phyloP scores from a whole-genome alignment of 805 yeast species.

The Millerago galiae region DNA sequence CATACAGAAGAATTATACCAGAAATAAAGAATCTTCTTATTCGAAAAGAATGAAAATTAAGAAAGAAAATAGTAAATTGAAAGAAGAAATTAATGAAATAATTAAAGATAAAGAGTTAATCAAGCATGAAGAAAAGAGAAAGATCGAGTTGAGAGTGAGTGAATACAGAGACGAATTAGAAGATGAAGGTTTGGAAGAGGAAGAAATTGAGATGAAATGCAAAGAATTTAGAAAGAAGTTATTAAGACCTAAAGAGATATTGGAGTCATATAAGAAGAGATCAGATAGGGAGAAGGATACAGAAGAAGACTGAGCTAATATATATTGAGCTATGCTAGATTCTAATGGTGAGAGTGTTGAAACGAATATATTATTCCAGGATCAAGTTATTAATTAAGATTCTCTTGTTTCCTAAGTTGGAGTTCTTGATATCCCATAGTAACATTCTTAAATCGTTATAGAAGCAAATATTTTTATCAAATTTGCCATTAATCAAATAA shows the following conservation, averaged over 20 bases:
- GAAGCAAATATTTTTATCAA: constrained; percentile 22
- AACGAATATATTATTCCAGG: constrained; percentile 2
- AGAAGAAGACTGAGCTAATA: neutral
- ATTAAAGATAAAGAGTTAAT: constrained; percentile 16
- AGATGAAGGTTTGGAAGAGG: constrained; percentile 35
- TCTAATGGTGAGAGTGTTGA: too few relatives aligned
- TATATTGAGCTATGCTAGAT: too few relatives aligned
- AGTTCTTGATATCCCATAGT: constrained; percentile 22
- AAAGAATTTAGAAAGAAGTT: constrained; percentile 23
- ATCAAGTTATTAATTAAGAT: constrained; percentile 20
- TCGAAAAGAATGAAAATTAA: constrained; percentile 28
- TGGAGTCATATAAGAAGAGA: constrained; percentile 10
- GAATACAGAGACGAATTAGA: constrained; percentile 47
- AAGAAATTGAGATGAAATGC: constrained; percentile 29
- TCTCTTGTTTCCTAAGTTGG: constrained; percentile 14
- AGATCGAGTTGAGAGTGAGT: constrained; percentile 34
- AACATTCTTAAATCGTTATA: constrained; percentile 26
- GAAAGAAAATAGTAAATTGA: constrained; percentile 7
- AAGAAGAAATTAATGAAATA: constrained; percentile 3
- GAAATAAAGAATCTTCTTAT: constrained; percentile 30
- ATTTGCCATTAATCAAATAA: constrained; percentile 23
- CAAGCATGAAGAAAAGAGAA: constrained; percentile 18
- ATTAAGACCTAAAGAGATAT: constrained; percentile 7
- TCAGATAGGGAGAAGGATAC: constrained; percentile 7
- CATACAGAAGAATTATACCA: constrained; percentile 39